phyloP scores from a whole-genome alignment of 2,329 filamentous ascomycete species.

The Fusarium nurragi region DNA sequence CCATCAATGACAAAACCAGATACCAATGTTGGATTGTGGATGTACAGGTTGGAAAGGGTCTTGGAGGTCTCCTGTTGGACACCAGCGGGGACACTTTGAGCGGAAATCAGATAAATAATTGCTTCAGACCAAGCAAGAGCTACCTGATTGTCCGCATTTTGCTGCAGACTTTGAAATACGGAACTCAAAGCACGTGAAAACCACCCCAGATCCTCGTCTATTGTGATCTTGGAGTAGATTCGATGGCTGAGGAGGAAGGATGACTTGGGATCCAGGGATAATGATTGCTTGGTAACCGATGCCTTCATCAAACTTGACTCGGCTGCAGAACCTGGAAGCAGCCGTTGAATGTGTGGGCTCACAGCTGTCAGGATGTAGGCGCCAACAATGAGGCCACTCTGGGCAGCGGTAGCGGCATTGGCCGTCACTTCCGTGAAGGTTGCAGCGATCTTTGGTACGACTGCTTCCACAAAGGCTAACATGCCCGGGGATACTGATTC shows the following conservation, averaged over 20 bases:
- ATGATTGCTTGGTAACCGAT: constrained; percentile 69
- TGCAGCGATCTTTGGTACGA: constrained; percentile 67
- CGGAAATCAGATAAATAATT: constrained; percentile 80
- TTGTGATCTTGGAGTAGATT: constrained; percentile 81
- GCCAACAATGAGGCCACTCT: constrained; percentile 82
- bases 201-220: constrained; percentile 82
- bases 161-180: constrained; percentile 64
- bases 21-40: constrained; percentile 64
- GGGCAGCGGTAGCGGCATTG: constrained; percentile 81
- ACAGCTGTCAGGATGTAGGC: constrained; percentile 79
- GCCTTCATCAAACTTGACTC: constrained; percentile 63
- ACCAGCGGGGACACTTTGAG: constrained; percentile 66
- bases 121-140: constrained; percentile 82
- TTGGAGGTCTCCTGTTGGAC: constrained; percentile 71
- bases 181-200: constrained; percentile 74
- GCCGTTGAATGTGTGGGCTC: constrained; percentile 62
- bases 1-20: constrained; percentile 73
- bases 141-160: constrained; percentile 59
- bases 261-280: constrained; percentile 79
- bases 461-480: constrained; percentile 61
- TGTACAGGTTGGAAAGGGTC: constrained; percentile 72
- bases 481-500: constrained; percentile 57
- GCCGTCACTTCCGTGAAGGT: constrained; percentile 80
- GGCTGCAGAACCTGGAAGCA: constrained; percentile 62
- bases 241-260: constrained; percentile 88